Conservation (phyloP, 139 green algal species). For the Chlamydomonas sp. region DNA sequence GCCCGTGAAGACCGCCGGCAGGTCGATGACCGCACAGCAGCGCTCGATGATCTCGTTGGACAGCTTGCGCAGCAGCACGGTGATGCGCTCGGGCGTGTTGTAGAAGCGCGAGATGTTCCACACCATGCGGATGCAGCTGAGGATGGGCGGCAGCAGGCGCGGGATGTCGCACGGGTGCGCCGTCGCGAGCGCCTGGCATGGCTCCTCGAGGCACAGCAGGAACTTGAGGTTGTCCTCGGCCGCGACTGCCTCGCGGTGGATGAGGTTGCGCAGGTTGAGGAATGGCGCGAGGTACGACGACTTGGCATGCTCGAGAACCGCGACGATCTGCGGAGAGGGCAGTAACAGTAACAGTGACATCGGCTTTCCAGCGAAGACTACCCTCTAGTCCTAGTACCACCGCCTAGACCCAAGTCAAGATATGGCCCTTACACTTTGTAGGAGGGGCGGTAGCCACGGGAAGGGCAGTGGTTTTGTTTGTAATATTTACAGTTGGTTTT, state of each 20-base stretch:
- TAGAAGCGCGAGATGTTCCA: conserved; percentile 78
- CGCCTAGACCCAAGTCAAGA: too few relatives aligned
- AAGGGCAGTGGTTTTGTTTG: background rate
- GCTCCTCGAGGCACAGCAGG: conserved; percentile 64
- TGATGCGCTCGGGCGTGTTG: conserved; percentile 74
- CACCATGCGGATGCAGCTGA: conserved; percentile 76
- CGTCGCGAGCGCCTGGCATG: conserved; percentile 49
- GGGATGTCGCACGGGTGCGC: conserved; percentile 54
- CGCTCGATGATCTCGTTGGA: conserved; percentile 81
- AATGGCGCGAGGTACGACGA: conserved; percentile 70
- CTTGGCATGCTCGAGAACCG: conserved; percentile 61
- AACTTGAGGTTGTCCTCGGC: conserved; percentile 81
- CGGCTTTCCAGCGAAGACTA: too few relatives aligned
- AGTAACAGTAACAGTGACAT: conserved; percentile 21
- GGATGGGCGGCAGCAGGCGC: conserved; percentile 56
- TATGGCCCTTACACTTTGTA: too few relatives aligned
- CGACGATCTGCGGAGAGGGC: conserved; percentile 57
- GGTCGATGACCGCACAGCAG: conserved; percentile 60
- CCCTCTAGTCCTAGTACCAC: too few relatives aligned
- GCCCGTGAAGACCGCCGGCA: conserved; percentile 62
- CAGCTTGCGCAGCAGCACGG: conserved; percentile 74
- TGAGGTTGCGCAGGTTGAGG: conserved; percentile 59
- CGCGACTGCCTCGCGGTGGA: conserved; percentile 65
- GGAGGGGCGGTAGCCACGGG: background rate
- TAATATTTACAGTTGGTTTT: too few relatives aligned